Evolutionary conservation across 2,329 filamentous ascomycete species (phyloP), one percentile per base, ranked within the genome.

Genomic region (Penicillium crustosum): DNA sequence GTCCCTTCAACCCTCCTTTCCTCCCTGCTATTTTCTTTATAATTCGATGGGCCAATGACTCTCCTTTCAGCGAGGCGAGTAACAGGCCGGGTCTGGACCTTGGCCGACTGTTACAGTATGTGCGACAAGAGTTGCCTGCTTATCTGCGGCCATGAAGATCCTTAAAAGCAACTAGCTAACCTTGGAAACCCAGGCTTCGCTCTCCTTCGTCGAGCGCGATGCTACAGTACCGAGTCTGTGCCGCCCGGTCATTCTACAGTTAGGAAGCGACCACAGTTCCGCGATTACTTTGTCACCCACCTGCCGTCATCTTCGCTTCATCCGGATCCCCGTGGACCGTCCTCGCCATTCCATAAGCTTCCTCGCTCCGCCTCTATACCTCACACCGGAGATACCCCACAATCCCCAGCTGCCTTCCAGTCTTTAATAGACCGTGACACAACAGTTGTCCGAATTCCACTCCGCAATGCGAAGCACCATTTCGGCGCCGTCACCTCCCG

Each of bases 221-320:
- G 61, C 47, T 67, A 70, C 55, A 66, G 58, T 53, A 65, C 68
- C 25, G 65, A 66, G 35, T 57, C 62, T 41, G 44, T 59, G 21
- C 27, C 56, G 17, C 61, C 60, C 27, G 50, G 52, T 36, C 54
- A 49, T 21, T 55, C 58, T 31, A 43, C 49, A 33, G 35, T 47
- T 23, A 69, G 66, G 56, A 78, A 77, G 52, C 83, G 84, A 48
- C 65, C 62, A 6, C 74, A 76, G 61, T 97, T 97, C 75, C 92
- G 97, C 79, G 92, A 95, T 68, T 97, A 99, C 80, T 99, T 99
- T 75, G 91, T 97, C 59, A 96, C 94, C 9, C 91, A 97, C 74
- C 84, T 99, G 2, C 93, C 94, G 5, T 96, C 92, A 19, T 95
- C 92, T 15, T 97, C 93, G 4, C 83, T 96, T 44, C 90, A 97